Evolutionary conservation across 1,284 basidiomycete genomes (phyloP), one percentile per base, ranked within the genome.

Genomic region (Austroboletus niveus): DNA sequence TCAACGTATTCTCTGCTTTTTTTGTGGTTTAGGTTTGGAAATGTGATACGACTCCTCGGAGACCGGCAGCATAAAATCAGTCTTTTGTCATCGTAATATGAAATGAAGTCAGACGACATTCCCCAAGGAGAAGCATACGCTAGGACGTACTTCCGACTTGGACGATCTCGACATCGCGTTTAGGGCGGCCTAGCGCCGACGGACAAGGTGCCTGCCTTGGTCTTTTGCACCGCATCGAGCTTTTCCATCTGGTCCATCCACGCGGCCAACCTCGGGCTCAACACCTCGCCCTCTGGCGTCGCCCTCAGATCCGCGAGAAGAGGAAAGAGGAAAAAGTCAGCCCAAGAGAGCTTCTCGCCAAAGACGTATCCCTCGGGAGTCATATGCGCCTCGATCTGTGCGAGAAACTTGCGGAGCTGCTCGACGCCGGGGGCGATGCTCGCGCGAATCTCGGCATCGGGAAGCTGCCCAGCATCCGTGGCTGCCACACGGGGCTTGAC

Each of bases 241-340:
- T 42, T 24, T 0, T 58, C 54, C 68, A 68, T 69, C 27, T 45
- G 50, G 4, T 51, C 54, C 63, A 69, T 65, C 69, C 67, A 70
- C 0, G 1, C 29, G 6, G 47, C 9, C 20, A 68, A 42, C 5
- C 66, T 58, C 2, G 57, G 56, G 6, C 58, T 58, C 17, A 70
- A 42, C 34, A 66, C 2, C 14, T 59, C 60, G 12, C 57, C 52
- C 20, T 69, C 66, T 0, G 69, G 62, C 6, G 57, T 59, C 1
- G 68, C 64, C 20, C 41, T 48, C 7, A 70, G 54, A 29, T 68
- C 66, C n/a, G 66, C 64, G 40, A 68, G 48, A 2, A 71, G 63
- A 8, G 66, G 62, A 39, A 52, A 69, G 14, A 70, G 58, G 57
- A 69, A 70, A 45, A 69, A 69, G 50, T 68, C 66, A 9, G 69